Conservation (phyloP, 768 basidiomycete species). For the Mycena galopus region DNA sequence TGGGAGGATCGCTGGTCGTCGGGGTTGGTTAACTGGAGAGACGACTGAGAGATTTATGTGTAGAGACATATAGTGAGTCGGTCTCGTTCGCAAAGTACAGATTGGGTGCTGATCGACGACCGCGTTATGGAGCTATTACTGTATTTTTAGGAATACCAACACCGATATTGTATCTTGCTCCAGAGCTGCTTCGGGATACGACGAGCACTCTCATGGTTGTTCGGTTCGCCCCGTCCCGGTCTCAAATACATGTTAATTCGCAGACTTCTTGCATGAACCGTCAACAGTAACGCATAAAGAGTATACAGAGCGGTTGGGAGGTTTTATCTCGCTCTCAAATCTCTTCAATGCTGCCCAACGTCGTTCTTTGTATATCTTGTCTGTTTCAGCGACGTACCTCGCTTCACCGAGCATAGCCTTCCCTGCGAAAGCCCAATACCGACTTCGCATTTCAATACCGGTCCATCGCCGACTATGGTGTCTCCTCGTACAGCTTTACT, state of each 20-base stretch:
- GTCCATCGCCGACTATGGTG: no score
- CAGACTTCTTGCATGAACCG: no score
- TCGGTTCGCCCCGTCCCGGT: no score
- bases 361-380: background rate
- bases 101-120: background rate
- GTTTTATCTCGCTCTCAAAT: background rate
- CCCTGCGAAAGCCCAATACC: conserved; percentile 45
- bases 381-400: conserved; percentile 2
- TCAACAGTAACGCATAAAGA: no score
- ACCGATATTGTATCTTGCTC: background rate
- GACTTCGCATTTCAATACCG: no score
- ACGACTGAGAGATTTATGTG: conserved; percentile 56
- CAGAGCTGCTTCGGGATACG: no score
- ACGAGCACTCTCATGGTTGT: no score
- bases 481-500: no score
- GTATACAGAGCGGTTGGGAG: no score
- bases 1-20: conserved; percentile 91
- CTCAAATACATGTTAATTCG: no score
- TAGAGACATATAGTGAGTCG: conserved; percentile 4
- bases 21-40: conserved; percentile 89
- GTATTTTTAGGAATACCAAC: conserved; percentile 22
- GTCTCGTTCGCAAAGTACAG: background rate
- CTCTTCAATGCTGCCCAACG: background rate
- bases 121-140: background rate
- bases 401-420: conserved; percentile 40